Evolutionary conservation across 768 basidiomycete genomes (phyloP).

Genomic region (Mycena metata): DNA sequence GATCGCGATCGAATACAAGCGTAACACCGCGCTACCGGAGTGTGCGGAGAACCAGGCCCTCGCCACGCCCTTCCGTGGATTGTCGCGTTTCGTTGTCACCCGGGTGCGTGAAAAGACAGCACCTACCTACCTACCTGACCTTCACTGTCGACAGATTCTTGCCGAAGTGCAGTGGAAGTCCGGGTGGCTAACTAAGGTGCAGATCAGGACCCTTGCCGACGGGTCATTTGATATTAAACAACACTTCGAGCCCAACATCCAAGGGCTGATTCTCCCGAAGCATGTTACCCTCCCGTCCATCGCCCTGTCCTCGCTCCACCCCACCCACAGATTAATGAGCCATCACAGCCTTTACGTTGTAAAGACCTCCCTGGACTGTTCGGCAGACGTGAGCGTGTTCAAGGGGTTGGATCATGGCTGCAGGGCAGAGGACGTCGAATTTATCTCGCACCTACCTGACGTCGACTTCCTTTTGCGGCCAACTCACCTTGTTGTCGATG

Average conservation of each 20-base stretch:
- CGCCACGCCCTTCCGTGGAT: not conserved
- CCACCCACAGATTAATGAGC: not conserved
- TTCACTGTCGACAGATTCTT: not conserved
- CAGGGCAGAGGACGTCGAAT: not conserved
- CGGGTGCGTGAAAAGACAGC: not conserved
- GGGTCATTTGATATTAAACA: not conserved
- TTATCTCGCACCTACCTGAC: not conserved
- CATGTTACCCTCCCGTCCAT: not conserved
- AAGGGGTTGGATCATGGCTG: not conserved
- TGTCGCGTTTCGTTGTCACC: not conserved
- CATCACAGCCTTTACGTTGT: not conserved
- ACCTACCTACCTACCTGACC: not conserved
- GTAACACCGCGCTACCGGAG: not conserved
- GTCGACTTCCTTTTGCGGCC: slow-evolving; percentile 14
- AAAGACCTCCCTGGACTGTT: not conserved
- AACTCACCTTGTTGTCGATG: slow-evolving; percentile 8
- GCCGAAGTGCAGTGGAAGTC: not conserved
- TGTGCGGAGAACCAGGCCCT: slow-evolving; percentile 9
- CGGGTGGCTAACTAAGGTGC: not conserved
- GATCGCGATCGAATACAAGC: not conserved
- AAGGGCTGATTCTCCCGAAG: not conserved
- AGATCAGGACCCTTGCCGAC: slow-evolving; percentile 2
- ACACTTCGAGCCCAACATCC: not conserved
- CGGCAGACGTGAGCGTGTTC: not conserved
- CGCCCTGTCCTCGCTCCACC: slow-evolving; percentile 5